A percentile compares a stretch with the other conserved stretches of the same genome.
phyloP scores from a whole-genome alignment of 305 asterid species.

The Fraxinus platypoda region DNA sequence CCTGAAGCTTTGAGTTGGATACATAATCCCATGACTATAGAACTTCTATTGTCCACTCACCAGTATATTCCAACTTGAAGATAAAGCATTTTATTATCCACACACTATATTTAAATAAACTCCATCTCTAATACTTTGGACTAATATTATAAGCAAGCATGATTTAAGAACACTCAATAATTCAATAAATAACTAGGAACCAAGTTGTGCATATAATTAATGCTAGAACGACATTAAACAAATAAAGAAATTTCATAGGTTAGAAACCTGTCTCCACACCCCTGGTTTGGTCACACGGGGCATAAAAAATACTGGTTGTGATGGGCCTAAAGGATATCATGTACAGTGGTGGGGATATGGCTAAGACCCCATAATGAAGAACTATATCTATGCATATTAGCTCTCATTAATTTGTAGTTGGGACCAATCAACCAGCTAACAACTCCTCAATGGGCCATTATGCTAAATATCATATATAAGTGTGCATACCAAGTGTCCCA shows the following conservation, averaged over 20 bases:
- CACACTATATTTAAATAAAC: not conserved
- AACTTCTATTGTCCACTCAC: not conserved
- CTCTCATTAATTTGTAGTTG: constrained; percentile 30
- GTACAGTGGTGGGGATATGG: constrained; percentile 33
- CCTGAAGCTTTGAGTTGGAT: not conserved
- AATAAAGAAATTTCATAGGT: not conserved
- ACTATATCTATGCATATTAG: constrained; percentile 12
- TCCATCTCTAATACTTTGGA: not conserved
- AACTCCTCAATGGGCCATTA: constrained; percentile 24
- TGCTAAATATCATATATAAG: constrained; percentile 27
- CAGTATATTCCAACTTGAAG: not conserved
- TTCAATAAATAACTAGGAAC: not conserved
- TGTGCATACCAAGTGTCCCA: constrained; percentile 30
- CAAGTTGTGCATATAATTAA: not conserved
- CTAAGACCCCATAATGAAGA: constrained; percentile 22
- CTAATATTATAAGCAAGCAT: not conserved
- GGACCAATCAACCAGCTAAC: constrained; percentile 30
- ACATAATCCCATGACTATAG: not conserved
- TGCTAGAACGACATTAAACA: not conserved
- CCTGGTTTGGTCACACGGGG: not conserved
- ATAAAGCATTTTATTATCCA: not conserved
- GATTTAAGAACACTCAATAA: not conserved
- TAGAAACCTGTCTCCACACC: constrained; percentile 7
- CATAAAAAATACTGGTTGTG: not conserved
- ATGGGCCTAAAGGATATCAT: constrained; percentile 28